Evolutionary conservation across 78 protist species (phyloP).

Genomic region (Dictyostelium citrinum): DNA sequence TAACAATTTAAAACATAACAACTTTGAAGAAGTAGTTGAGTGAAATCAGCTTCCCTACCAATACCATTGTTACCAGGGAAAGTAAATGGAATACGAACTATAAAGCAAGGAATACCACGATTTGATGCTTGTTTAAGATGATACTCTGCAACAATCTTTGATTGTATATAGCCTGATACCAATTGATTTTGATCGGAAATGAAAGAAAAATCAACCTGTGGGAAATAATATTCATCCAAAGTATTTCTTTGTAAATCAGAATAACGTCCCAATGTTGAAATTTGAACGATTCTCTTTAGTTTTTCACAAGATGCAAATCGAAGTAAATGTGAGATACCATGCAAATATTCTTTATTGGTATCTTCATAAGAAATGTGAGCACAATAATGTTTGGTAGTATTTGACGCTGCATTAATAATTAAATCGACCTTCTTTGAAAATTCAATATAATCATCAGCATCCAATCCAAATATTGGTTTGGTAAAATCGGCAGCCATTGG

Average conservation of each 20-base stretch:
- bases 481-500: not conserved
- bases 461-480: not conserved
- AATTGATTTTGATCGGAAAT: not conserved
- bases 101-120: constrained; percentile 24
- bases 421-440: constrained; percentile 4
- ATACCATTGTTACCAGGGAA: not conserved
- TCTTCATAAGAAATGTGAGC: not conserved
- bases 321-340: not conserved
- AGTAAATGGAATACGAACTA: not conserved
- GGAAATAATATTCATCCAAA: not conserved
- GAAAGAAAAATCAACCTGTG: not conserved
- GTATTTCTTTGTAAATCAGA: not conserved
- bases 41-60: not conserved
- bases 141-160: constrained; percentile 40
- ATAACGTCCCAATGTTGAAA: not conserved
- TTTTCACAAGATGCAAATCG: not conserved
- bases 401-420: constrained; percentile 3
- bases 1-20: not conserved
- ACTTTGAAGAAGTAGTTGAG: not conserved
- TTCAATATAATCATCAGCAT: not conserved
- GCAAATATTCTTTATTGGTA: not conserved
- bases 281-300: not conserved
- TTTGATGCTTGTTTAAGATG: not conserved
- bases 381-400: constrained; percentile 1
- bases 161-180: constrained; percentile 36